Conservation (phyloP, 2,329 filamentous ascomycete species). For the Chaetomiaceae sp. region DNA sequence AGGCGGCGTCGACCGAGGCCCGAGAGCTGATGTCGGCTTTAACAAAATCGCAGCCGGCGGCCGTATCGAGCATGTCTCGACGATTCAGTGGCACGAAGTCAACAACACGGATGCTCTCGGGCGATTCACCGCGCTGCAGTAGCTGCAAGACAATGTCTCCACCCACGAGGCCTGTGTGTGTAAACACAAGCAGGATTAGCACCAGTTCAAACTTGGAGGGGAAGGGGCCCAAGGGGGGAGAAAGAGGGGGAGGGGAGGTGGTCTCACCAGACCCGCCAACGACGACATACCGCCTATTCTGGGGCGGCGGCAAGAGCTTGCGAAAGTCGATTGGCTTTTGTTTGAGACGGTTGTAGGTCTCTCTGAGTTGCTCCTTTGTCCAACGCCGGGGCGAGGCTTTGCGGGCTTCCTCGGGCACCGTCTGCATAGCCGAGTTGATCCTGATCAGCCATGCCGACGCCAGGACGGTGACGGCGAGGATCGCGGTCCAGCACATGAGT, state of each 20-base stretch:
- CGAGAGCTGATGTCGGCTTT: slow-evolving; percentile 47
- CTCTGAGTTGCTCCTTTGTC: slow-evolving; percentile 34
- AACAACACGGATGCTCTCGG: slow-evolving; percentile 48
- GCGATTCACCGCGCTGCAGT: slow-evolving; percentile 46
- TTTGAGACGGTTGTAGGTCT: slow-evolving; percentile 33
- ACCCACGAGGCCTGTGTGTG: slow-evolving; percentile 52
- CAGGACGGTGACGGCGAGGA: slow-evolving; percentile 16
- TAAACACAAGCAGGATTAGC: slow-evolving; percentile 7
- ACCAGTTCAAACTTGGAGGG: not conserved
- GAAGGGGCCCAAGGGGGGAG: too few relatives aligned
- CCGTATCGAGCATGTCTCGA: slow-evolving; percentile 38
- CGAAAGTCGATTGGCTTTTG: slow-evolving; percentile 36
- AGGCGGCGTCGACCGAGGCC: slow-evolving; percentile 40
- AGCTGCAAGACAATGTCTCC: slow-evolving; percentile 51
- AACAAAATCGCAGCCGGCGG: slow-evolving; percentile 37
- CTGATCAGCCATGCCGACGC: slow-evolving; percentile 34
- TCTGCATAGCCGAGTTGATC: slow-evolving; percentile 35
- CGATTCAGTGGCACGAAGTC: slow-evolving; percentile 44
- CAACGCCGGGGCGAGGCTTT: slow-evolving; percentile 33
- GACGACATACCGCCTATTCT: slow-evolving; percentile 41
- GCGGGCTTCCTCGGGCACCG: slow-evolving; percentile 34
- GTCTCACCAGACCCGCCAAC: slow-evolving; percentile 44
- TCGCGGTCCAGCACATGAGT: not conserved
- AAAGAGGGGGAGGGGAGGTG: not conserved
- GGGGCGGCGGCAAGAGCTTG: slow-evolving; percentile 35